Evolutionary conservation across 352 stramenopile genomes (phyloP).

Genomic region (Aphanomyces invadans): DNA sequence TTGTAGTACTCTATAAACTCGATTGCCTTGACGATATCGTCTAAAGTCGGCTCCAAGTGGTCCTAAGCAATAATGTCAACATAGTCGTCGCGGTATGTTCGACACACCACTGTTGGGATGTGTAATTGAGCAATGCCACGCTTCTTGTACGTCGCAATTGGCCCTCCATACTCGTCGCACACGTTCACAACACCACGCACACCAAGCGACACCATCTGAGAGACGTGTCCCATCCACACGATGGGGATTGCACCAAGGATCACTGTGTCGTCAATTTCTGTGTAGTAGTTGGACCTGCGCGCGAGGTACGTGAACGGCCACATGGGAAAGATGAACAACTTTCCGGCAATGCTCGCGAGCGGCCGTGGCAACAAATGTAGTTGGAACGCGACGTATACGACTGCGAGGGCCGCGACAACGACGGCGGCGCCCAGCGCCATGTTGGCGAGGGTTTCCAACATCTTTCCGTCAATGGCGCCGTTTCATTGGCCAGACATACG

Average conservation of each 20-base stretch:
- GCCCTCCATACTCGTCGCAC: conserved; percentile 92
- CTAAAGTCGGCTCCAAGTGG: conserved; percentile 69
- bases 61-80: conserved; percentile 35
- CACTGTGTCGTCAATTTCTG: conserved; percentile 86
- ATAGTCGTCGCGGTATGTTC: conserved; percentile 21
- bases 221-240: conserved; percentile 77
- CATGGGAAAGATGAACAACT: conserved; percentile 88
- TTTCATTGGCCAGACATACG: neutral
- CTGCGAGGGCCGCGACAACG: neutral
- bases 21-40: conserved; percentile 62
- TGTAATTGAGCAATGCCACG: conserved; percentile 82
- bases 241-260: conserved; percentile 88
- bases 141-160: conserved; percentile 77
- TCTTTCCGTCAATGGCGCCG: neutral
- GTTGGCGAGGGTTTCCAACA: neutral
- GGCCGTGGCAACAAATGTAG: conserved; percentile 75
- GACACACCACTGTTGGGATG: conserved; percentile 85
- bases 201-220: conserved; percentile 63
- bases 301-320: conserved; percentile 87
- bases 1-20: conserved; percentile 86
- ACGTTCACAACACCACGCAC: conserved; percentile 92
- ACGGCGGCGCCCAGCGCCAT: neutral
- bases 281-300: conserved; percentile 84
- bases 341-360: conserved; percentile 68
- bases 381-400: conserved; percentile 84